Conservation (phyloP, 306 rosid genomes). For the Medicago arabica region DNA sequence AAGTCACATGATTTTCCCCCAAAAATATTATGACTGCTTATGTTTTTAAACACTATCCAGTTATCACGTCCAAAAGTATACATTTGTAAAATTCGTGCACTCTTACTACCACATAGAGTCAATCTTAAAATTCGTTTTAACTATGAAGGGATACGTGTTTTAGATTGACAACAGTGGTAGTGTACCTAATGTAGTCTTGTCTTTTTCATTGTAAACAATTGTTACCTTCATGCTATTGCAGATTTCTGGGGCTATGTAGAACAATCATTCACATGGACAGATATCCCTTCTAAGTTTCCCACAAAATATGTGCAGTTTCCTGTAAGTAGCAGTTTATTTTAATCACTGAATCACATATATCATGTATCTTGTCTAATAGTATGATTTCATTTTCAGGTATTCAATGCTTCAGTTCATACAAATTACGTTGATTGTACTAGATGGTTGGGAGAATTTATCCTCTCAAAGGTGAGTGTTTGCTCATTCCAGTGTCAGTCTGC, state of each 20-base stretch:
- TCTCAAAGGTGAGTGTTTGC: conserved; percentile 79
- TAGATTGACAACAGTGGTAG: conserved; percentile 7
- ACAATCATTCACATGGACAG: conserved; percentile 95
- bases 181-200: conserved; percentile 11
- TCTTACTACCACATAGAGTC: not conserved
- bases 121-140: conserved; percentile 2
- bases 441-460: conserved; percentile 96
- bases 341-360: conserved; percentile 32
- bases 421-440: conserved; percentile 98
- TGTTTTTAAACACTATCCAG: not conserved
- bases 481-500: conserved; percentile 32
- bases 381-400: conserved; percentile 81
- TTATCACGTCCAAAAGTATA: conserved; percentile 14
- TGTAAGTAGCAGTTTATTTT: conserved; percentile 58
- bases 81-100: not conserved
- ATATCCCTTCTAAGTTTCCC: conserved; percentile 93
- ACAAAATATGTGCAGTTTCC: conserved; percentile 97
- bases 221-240: conserved; percentile 51
- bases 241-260: conserved; percentile 95
- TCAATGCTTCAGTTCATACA: conserved; percentile 78
- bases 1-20: not conserved
- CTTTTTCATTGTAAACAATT: conserved; percentile 26
- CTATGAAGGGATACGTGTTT: conserved; percentile 12
- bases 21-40: not conserved
- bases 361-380: conserved; percentile 13